Base-by-base conservation (phyloP, 352 stramenopile species). In the Stramenopiles sp. region DNA sequence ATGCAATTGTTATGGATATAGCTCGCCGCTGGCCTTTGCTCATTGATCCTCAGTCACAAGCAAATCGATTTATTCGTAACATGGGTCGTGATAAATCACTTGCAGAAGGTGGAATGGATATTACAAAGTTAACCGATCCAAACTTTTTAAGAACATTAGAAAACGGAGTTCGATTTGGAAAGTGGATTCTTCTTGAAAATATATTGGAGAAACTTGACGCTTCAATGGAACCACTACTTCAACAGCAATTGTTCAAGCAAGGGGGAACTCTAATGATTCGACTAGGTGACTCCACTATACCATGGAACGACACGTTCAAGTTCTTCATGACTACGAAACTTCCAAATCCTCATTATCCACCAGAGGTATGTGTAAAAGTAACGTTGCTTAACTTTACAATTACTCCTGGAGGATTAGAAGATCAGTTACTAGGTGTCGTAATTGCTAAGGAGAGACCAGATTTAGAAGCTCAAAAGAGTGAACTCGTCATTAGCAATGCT, bases 321-420 rank as follows among this genome's bases (percentile, higher is more conserved):
- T 41, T 91, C 19, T 91, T 88, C 51, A 81, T 91, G 58, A 89
- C 75, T 1, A 89, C 76, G 3, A 91, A 90, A 48, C 49, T 91
- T 6, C 62, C 64, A 0, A 91, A 91, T 42, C 76, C 76, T 20
- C 76, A 91, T 43, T 91, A 90, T 48, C 64, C 70, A 17, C 76
- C 76, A 0, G 76, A 91, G 48, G 69, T 78, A 19, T 85, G 67
- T 42, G 76, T 90, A n/a, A 91, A 91, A 48, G 77, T 91, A 1
- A 91, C 84, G 46, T 49, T 92, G 41, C 55, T 92, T 19, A 92
- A 92, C 50, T 92, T 92, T 41, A 91, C 87, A 68, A 76, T 78
- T 7, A 92, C 77, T 0, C 62, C 78, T 28, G 68, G 86, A 48
- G 77, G 77, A 0, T 48, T 92, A 28, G 70, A 92, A 48, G 77